Conservation (phyloP, 495 filamentous ascomycete genomes). For the Podospora comata region DNA sequence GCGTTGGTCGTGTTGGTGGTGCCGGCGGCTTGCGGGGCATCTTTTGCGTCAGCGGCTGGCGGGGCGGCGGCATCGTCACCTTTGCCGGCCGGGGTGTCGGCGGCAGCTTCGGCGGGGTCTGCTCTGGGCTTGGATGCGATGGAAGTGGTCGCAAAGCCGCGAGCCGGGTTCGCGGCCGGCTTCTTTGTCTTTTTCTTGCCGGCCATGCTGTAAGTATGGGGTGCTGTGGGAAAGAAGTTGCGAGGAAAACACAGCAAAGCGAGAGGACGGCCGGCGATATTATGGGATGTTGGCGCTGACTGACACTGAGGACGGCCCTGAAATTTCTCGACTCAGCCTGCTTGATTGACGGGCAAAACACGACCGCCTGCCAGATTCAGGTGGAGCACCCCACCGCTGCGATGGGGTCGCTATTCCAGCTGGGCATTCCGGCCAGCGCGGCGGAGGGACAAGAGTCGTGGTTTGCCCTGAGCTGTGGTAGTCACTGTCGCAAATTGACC, state of each 20-base stretch:
- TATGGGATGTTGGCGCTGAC: constrained; percentile 9
- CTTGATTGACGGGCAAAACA: constrained; percentile 17
- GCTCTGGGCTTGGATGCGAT: constrained; percentile 66
- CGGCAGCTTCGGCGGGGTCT: constrained; percentile 40
- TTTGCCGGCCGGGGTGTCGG: constrained; percentile 29
- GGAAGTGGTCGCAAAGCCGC: constrained; percentile 91
- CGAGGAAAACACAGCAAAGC: neutral
- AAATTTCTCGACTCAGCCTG: constrained; percentile 17
- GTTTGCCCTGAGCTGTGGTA: neutral
- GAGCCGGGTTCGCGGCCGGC: constrained; percentile 72
- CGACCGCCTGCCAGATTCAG: constrained; percentile 36
- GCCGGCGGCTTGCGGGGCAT: constrained; percentile 32
- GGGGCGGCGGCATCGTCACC: constrained; percentile 31
- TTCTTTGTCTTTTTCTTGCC: constrained; percentile 90
- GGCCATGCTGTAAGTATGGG: constrained; percentile 53
- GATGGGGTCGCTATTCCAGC: constrained; percentile 21
- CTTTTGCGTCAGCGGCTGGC: constrained; percentile 27
- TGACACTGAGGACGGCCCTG: constrained; percentile 21
- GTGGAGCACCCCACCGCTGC: constrained; percentile 16
- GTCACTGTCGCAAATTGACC: neutral
- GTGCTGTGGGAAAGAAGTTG: constrained; percentile 2
- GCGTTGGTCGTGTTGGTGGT: constrained; percentile 36
- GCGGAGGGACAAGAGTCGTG: neutral
- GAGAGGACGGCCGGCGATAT: constrained; percentile 14
- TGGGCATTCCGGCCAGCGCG: constrained; percentile 6